Evolutionary conservation across 2,329 filamentous ascomycete species (phyloP).

Genomic region (Chaetomium sp.): DNA sequence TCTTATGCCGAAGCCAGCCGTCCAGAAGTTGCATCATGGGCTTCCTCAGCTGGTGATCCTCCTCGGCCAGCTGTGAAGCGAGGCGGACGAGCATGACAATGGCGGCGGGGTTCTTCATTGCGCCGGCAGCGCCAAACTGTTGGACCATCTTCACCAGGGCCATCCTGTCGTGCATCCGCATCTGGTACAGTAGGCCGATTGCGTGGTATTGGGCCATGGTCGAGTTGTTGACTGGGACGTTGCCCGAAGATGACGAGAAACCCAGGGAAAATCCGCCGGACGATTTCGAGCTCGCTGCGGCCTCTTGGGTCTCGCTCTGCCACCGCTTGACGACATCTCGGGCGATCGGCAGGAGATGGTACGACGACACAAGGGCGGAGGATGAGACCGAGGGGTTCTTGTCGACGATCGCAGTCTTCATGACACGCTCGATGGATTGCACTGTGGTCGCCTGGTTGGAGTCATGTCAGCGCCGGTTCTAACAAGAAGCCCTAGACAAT

Average conservation of each 20-base stretch:
- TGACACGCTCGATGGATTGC: conserved; percentile 94
- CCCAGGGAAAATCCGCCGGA: conserved; percentile 88
- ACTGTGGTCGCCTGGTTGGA: conserved; percentile 78
- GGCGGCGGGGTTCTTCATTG: conserved; percentile 92
- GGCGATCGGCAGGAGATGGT: conserved; percentile 94
- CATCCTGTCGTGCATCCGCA: conserved; percentile 97
- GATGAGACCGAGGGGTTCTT: conserved; percentile 98
- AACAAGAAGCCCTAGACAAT: not conserved
- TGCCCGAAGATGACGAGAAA: conserved; percentile 77
- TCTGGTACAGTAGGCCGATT: conserved; percentile 95
- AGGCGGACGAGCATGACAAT: conserved; percentile 90
- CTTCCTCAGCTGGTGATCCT: conserved; percentile 84
- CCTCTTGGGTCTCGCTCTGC: conserved; percentile 98
- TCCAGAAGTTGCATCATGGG: conserved; percentile 98
- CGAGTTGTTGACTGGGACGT: conserved; percentile 83
- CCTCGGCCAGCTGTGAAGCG: conserved; percentile 90
- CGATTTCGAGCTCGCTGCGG: conserved; percentile 85
- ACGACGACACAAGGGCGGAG: conserved; percentile 92
- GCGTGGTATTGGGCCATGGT: conserved; percentile 99
- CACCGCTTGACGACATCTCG: conserved; percentile 94
- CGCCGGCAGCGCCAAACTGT: conserved; percentile 88
- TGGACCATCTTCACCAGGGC: conserved; percentile 99
- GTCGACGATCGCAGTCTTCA: conserved; percentile 99
- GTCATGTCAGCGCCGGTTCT: conserved; percentile 30
- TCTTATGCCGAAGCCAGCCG: conserved; percentile 96